Evolutionary conservation across 176 grass and related monocot species (phyloP).

Genomic region (Aegilops sharonensis): DNA sequence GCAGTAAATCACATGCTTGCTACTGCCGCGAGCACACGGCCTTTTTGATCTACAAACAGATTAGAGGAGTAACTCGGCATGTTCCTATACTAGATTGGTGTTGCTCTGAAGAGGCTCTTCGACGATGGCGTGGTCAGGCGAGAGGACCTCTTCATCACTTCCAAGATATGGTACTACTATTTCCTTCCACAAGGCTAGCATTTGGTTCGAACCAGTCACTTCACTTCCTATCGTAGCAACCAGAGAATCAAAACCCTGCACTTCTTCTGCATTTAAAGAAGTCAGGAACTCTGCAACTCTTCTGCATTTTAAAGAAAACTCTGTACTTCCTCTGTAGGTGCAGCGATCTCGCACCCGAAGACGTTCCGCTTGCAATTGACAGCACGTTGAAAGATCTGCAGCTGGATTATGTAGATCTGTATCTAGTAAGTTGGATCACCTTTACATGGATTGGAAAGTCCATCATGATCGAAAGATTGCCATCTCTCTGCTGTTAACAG

Average conservation of each 20-base stretch:
- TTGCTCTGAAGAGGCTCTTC: slow-evolving; percentile 59
- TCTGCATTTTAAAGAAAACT: background rate
- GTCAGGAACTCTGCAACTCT: too few relatives aligned
- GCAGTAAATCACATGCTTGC: background rate
- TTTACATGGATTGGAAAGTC: background rate
- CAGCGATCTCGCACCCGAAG: slow-evolving; percentile 61
- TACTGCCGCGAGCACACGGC: background rate
- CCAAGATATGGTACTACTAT: slow-evolving; percentile 63
- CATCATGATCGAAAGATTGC: background rate
- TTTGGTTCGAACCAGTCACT: too few relatives aligned
- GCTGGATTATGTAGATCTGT: slow-evolving; percentile 76
- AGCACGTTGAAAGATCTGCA: slow-evolving; percentile 53
- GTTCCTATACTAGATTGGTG: slow-evolving; percentile 41
- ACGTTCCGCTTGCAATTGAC: slow-evolving; percentile 48
- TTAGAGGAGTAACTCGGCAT: background rate
- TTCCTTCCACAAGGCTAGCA: background rate
- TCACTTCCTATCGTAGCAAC: background rate
- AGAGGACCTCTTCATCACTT: slow-evolving; percentile 73
- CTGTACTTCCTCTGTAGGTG: slow-evolving; percentile 38
- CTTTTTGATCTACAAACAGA: background rate
- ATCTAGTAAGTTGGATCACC: slow-evolving; percentile 46
- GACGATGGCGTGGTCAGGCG: slow-evolving; percentile 60
- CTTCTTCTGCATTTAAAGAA: background rate
- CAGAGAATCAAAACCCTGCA: background rate
- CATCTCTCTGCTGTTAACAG: background rate